phyloP scores from a whole-genome alignment of 2,329 filamentous ascomycete species.

The Moelleriella libera region DNA sequence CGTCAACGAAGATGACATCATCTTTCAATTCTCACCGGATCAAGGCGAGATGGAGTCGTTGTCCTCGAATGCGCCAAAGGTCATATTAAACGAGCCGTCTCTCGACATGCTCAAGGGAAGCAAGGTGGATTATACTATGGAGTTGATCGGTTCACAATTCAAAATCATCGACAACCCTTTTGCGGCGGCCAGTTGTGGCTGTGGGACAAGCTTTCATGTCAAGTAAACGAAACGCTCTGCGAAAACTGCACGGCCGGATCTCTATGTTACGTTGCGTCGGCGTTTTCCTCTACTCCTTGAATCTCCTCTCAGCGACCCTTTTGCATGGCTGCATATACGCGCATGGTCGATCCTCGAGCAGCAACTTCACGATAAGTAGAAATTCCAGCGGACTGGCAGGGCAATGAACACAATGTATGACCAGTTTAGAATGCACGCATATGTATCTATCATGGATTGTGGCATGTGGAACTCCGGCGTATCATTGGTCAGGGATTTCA shows the following conservation, averaged over 20 bases:
- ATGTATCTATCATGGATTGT: no score
- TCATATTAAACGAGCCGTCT: constrained; percentile 79
- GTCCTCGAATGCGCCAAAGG: constrained; percentile 42
- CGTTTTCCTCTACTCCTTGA: no score
- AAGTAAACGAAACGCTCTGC: constrained; percentile 24
- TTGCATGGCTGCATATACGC: no score
- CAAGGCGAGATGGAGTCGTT: constrained; percentile 17
- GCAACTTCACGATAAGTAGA: background rate
- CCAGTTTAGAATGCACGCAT: no score
- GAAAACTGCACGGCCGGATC: no score
- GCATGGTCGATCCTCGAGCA: no score
- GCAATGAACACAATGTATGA: background rate
- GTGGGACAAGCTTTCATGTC: constrained; percentile 95
- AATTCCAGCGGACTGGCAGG: background rate
- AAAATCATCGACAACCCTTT: constrained; percentile 89
- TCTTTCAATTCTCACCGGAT: constrained; percentile 59
- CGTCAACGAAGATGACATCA: constrained; percentile 63
- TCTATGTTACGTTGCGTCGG: no score
- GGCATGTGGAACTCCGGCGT: constrained; percentile 17
- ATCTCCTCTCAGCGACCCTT: no score
- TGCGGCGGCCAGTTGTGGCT: constrained; percentile 89
- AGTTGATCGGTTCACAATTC: constrained; percentile 80
- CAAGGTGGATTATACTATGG: constrained; percentile 92
- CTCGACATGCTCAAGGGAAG: constrained; percentile 82
- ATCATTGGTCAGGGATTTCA: constrained; percentile 26